These are phyloP conservation scores for Fusarium sp. DNA, from an alignment of 2,329 filamentous ascomycete genomes.

Conservation along the genomic window DNA sequence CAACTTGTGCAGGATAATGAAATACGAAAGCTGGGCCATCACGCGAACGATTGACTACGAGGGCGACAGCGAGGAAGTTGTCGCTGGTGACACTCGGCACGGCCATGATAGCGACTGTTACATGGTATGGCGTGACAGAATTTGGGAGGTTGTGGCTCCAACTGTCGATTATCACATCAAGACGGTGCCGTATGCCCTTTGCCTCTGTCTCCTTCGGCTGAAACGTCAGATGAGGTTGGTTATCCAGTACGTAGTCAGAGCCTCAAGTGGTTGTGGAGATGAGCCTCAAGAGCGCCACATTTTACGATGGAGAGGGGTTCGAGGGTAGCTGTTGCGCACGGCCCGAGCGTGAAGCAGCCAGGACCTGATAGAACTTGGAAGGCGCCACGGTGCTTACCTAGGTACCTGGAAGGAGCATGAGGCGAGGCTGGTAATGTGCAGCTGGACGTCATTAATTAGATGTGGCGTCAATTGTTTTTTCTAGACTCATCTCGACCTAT, in stretches of 20 bases:
- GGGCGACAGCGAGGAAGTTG: slow-evolving; percentile 75
- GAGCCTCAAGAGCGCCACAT: slow-evolving; percentile 36
- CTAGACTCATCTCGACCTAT: not conserved
- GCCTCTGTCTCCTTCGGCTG: not conserved
- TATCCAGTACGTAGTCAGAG: slow-evolving; percentile 22
- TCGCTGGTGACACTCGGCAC: slow-evolving; percentile 65
- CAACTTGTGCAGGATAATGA: slow-evolving; percentile 79
- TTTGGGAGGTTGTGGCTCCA: not conserved
- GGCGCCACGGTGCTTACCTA: not conserved
- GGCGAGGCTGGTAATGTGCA: not conserved
- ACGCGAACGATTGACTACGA: slow-evolving; percentile 78
- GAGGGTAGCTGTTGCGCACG: not conserved
- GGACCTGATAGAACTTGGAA: not conserved
- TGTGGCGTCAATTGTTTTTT: not conserved
- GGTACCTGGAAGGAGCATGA: slow-evolving; percentile 7
- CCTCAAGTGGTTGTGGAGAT: slow-evolving; percentile 28
- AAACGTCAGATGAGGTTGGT: slow-evolving; percentile 15
- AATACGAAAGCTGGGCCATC: slow-evolving; percentile 87
- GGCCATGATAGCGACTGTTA: slow-evolving; percentile 39
- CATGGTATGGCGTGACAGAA: slow-evolving; percentile 32
- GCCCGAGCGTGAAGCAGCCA: not conserved
- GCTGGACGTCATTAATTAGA: not conserved
- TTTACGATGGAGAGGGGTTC: not conserved
- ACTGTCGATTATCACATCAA: slow-evolving; percentile 4
- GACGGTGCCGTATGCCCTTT: not conserved